Evolutionary conservation across 2,329 filamentous ascomycete genomes (phyloP).

Genomic region (Ophiostoma angusticollis): DNA sequence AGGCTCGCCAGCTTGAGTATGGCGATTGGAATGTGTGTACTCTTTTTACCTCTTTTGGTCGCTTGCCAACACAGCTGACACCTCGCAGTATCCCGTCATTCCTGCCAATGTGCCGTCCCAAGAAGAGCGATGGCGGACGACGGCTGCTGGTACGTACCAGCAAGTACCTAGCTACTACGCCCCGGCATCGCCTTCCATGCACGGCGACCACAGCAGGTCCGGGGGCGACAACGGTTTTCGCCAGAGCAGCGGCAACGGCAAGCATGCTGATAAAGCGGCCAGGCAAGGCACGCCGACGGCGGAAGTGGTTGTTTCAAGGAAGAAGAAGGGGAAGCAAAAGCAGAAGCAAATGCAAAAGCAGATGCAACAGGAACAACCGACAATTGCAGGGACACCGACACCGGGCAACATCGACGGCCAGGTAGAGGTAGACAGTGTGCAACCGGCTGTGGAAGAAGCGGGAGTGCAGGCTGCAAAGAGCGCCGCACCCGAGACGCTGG

Average conservation of each 20-base stretch:
- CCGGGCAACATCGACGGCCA: background rate
- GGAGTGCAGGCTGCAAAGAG: too few species aligned
- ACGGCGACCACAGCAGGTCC: background rate
- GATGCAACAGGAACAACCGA: slow-evolving; percentile 1
- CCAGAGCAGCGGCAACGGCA: background rate
- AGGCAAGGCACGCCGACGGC: background rate
- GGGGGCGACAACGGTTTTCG: background rate
- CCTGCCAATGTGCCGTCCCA: slow-evolving; percentile 61
- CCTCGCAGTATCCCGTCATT: slow-evolving; percentile 73
- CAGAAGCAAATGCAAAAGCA: slow-evolving; percentile 3
- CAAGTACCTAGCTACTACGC: slow-evolving; percentile 15
- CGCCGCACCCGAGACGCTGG: background rate
- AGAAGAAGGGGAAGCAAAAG: slow-evolving; percentile 16
- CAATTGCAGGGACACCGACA: background rate
- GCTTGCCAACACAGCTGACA: slow-evolving; percentile 17
- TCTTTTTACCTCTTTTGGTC: background rate
- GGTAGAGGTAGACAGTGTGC: too few species aligned
- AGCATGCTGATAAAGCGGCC: background rate
- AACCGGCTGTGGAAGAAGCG: too few species aligned
- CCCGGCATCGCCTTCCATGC: slow-evolving; percentile 1
- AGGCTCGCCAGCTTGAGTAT: slow-evolving; percentile 60
- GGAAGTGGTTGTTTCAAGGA: slow-evolving; percentile 7
- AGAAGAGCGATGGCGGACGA: slow-evolving; percentile 41
- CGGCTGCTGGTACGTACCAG: slow-evolving; percentile 21
- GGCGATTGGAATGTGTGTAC: slow-evolving; percentile 85